These are phyloP conservation scores for Rhynchosporium secalis DNA, from an alignment of 2,329 filamentous ascomycete species.

Conservation along the genomic window DNA sequence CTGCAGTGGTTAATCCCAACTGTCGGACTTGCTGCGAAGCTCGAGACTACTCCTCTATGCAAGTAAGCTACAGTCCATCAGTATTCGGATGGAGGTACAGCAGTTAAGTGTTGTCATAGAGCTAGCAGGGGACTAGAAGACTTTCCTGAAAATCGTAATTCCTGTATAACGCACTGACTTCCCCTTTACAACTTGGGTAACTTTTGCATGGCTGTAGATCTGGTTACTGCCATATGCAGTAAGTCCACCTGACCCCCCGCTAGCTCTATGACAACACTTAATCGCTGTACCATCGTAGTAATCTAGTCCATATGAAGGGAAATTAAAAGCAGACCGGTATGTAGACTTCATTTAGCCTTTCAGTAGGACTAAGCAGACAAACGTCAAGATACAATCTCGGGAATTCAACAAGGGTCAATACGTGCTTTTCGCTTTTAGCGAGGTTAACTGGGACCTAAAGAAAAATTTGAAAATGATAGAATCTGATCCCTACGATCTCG, in stretches of 20 bases:
- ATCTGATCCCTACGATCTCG: constrained; percentile 8
- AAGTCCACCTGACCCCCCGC: no score
- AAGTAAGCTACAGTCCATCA: constrained; percentile 1
- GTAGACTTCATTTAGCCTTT: constrained; percentile 22
- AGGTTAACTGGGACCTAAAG: constrained; percentile 4
- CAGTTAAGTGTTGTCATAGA: no score
- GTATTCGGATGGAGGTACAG: background rate
- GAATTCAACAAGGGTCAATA: constrained; percentile 8
- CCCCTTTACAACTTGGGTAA: no score
- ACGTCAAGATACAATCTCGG: constrained; percentile 5
- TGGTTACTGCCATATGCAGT: no score
- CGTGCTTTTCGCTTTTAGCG: constrained; percentile 19
- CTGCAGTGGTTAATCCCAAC: constrained; percentile 3
- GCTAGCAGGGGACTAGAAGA: no score
- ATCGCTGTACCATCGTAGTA: constrained; percentile 10
- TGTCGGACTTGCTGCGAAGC: background rate
- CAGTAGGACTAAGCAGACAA: constrained; percentile 1
- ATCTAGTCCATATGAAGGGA: constrained; percentile 9
- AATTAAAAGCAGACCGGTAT: background rate
- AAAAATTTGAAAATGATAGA: background rate
- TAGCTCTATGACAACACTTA: no score
- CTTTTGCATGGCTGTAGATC: no score
- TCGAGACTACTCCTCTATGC: background rate
- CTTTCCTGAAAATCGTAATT: no score
- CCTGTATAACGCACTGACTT: no score